Evolutionary conservation across 352 stramenopile genomes (phyloP).

Genomic region (Elongisporangium undulatum): DNA sequence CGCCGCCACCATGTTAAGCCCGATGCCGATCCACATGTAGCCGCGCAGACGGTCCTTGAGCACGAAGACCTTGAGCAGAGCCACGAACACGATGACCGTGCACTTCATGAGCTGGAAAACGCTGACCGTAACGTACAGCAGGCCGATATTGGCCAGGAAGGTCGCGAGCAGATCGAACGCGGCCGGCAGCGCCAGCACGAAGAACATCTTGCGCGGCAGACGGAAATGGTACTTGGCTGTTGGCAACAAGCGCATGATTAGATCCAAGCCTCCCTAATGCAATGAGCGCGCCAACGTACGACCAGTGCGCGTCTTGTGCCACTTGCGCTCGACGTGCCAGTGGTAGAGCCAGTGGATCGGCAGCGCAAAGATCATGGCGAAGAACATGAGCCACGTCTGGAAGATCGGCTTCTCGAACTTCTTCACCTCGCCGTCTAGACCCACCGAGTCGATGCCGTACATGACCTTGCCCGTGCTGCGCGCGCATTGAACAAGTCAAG

Average conservation of each 20-base stretch:
- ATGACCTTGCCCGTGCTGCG: slow-evolving; percentile 76
- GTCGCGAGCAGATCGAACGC: slow-evolving; percentile 93
- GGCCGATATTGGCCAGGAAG: slow-evolving; percentile 92
- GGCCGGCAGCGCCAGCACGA: slow-evolving; percentile 90
- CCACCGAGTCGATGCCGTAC: slow-evolving; percentile 88
- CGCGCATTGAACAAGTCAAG: too few species aligned
- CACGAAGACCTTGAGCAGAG: slow-evolving; percentile 94
- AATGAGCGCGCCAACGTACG: slow-evolving; percentile 32
- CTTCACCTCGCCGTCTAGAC: slow-evolving; percentile 84
- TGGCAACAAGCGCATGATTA: slow-evolving; percentile 3
- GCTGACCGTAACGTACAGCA: slow-evolving; percentile 90
- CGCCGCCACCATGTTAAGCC: slow-evolving; percentile 92
- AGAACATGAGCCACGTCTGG: slow-evolving; percentile 96
- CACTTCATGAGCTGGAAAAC: slow-evolving; percentile 90
- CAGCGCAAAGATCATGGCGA: slow-evolving; percentile 93
- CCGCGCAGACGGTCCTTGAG: slow-evolving; percentile 85
- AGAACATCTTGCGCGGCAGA: slow-evolving; percentile 92
- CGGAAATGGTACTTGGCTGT: slow-evolving; percentile 68
- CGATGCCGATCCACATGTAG: slow-evolving; percentile 97
- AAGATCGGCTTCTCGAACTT: slow-evolving; percentile 95
- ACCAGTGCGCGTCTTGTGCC: slow-evolving; percentile 42
- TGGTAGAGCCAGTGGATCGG: slow-evolving; percentile 90
- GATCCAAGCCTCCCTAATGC: neutral
- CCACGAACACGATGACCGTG: slow-evolving; percentile 96
- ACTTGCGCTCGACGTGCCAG: slow-evolving; percentile 72